Percentiles rank a stretch among this genome's conserved stretches.
Conservation (phyloP, 2,329 filamentous ascomycete genomes). For the Geosmithia morbida region DNA sequence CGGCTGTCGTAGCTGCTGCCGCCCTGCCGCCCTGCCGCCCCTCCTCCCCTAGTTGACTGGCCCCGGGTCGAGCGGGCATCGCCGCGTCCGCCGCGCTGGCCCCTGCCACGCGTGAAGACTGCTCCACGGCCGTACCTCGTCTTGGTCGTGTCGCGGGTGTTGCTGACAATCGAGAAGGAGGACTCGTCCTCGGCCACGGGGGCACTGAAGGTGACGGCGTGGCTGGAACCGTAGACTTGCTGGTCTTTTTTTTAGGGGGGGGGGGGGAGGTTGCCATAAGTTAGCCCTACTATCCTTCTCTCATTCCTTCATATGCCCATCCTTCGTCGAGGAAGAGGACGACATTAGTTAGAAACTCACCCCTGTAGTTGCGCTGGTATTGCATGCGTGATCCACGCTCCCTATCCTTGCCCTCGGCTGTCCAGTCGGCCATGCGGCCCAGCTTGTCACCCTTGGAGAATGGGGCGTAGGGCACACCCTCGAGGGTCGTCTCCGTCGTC, state of each 20-base stretch:
- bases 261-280: too few relatives aligned
- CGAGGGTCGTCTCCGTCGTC: slow-evolving; percentile 73
- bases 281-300: not conserved
- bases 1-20: slow-evolving; percentile 53
- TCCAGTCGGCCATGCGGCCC: slow-evolving; percentile 99
- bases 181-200: slow-evolving; percentile 91
- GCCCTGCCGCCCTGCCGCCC: slow-evolving; percentile 50
- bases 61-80: slow-evolving; percentile 42
- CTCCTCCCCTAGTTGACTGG: slow-evolving; percentile 57
- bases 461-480: slow-evolving; percentile 92
- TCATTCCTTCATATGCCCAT: not conserved
- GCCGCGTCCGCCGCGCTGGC: slow-evolving; percentile 57
- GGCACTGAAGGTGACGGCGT: slow-evolving; percentile 75
- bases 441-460: slow-evolving; percentile 99
- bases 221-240: slow-evolving; percentile 88
- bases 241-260: slow-evolving; percentile 58
- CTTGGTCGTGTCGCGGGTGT: slow-evolving; percentile 75
- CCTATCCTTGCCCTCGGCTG: slow-evolving; percentile 75
- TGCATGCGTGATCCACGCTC: slow-evolving; percentile 67
- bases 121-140: slow-evolving; percentile 79
- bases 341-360: slow-evolving; percentile 41
- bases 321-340: not conserved
- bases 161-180: slow-evolving; percentile 95
- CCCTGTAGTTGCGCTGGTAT: slow-evolving; percentile 88
- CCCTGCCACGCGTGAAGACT: slow-evolving; percentile 78